These are phyloP conservation scores for Neonectria magnoliae DNA, from an alignment of 2,329 filamentous ascomycete genomes.

Conservation along the genomic window DNA sequence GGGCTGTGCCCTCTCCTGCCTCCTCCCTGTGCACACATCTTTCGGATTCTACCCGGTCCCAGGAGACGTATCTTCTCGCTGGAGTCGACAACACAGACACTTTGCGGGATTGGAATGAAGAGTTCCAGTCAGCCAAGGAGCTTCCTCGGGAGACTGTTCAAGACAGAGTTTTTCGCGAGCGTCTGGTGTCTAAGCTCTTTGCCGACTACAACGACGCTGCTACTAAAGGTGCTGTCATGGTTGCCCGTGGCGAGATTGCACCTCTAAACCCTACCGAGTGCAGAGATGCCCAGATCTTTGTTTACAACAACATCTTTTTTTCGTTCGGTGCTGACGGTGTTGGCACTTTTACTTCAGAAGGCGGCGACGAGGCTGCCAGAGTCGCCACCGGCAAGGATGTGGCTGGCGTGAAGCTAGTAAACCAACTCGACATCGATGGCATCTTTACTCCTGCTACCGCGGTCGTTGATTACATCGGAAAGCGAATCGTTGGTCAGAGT, in stretches of 20 bases:
- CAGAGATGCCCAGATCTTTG: conserved; percentile 95
- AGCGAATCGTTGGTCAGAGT: conserved; percentile 96
- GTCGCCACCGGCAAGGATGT: conserved; percentile 98
- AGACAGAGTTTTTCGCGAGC: conserved; percentile 94
- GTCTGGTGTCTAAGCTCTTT: conserved; percentile 93
- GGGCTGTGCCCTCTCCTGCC: conserved; percentile 80
- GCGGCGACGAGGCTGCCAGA: conserved; percentile 93
- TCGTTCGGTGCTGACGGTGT: conserved; percentile 98
- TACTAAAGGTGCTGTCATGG: conserved; percentile 88
- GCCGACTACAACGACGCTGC: conserved; percentile 98
- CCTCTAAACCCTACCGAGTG: conserved; percentile 95
- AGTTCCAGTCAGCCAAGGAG: conserved; percentile 96
- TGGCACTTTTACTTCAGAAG: conserved; percentile 95
- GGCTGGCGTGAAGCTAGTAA: conserved; percentile 90
- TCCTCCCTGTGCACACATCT: conserved; percentile 76
- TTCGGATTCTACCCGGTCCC: conserved; percentile 85
- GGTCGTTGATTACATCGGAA: conserved; percentile 95
- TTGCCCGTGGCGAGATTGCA: conserved; percentile 90
- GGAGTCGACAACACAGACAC: conserved; percentile 95
- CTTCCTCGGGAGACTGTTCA: conserved; percentile 93
- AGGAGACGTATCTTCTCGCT: conserved; percentile 90
- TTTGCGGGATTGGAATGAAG: conserved; percentile 97
- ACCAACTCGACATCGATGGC: conserved; percentile 94
- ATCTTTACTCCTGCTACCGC: conserved; percentile 96
- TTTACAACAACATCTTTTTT: conserved; percentile 99